Percentiles rank a stretch among this genome's conserved stretches.
These are phyloP conservation scores for Patellifolia procumbens DNA, from an alignment of 179 eudicot species.

Conservation along the genomic window DNA sequence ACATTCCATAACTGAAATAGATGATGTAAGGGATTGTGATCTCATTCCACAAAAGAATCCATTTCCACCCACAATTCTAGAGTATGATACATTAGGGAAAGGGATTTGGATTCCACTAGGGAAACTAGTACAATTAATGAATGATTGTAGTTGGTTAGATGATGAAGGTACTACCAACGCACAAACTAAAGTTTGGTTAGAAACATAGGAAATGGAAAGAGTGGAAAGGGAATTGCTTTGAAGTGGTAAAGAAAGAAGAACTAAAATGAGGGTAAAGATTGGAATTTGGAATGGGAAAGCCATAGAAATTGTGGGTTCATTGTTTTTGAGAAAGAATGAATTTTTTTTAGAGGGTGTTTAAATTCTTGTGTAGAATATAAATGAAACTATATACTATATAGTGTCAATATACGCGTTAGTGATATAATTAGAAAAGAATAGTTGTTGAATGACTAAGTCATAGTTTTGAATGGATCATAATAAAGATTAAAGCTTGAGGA, in stretches of 20 bases:
- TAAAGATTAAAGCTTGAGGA: neutral
- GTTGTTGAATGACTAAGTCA: constrained; percentile 27
- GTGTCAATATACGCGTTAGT: constrained; percentile 7
- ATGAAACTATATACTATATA: constrained; percentile 1
- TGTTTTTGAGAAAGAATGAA: neutral
- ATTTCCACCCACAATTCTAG: constrained; percentile 63
- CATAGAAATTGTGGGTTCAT: constrained; percentile 40
- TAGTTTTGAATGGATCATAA: constrained; percentile 17
- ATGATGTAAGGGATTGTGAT: constrained; percentile 29
- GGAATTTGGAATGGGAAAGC: constrained; percentile 22
- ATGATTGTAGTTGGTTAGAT: constrained; percentile 18
- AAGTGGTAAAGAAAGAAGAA: constrained; percentile 27
- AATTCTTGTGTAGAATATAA: neutral
- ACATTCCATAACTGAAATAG: constrained; percentile 51
- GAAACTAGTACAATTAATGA: constrained; percentile 59
- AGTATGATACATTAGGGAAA: constrained; percentile 33
- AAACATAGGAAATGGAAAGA: constrained; percentile 51
- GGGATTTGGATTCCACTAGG: constrained; percentile 37
- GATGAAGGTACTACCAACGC: constrained; percentile 40
- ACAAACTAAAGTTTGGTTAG: constrained; percentile 54
- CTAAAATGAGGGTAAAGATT: constrained; percentile 18
- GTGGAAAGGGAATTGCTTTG: constrained; percentile 55
- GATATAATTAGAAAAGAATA: neutral
- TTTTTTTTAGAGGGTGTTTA: neutral
- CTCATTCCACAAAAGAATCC: constrained; percentile 64